Percentiles rank a stretch among this genome's conserved stretches.
phyloP scores from a whole-genome alignment of 305 asterid genomes.

The Rubia balearica region DNA sequence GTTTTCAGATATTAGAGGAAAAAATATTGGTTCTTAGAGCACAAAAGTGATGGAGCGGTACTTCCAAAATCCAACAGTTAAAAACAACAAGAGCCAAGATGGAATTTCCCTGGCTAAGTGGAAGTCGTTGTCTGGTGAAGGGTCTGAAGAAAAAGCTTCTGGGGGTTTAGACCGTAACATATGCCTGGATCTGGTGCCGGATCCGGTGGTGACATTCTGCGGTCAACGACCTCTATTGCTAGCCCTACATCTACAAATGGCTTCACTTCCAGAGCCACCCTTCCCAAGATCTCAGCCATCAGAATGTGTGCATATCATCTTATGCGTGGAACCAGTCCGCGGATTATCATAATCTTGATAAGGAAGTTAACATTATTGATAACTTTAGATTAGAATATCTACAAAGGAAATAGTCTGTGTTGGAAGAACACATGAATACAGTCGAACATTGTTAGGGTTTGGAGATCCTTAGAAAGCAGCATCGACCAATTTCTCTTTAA shows the following conservation, averaged over 20 bases:
- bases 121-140: slow-evolving; percentile 12
- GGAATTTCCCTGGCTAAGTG: slow-evolving; percentile 16
- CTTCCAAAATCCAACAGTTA: slow-evolving; percentile 21
- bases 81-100: slow-evolving; percentile 12
- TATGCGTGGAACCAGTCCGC: too few relatives aligned
- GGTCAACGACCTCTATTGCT: slow-evolving; percentile 90
- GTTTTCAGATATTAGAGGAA: slow-evolving; percentile 5
- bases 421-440: slow-evolving; percentile 57
- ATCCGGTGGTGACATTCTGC: neutral
- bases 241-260: slow-evolving; percentile 91
- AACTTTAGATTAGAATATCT: slow-evolving; percentile 45
- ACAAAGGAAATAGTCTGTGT: slow-evolving; percentile 53
- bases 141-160: slow-evolving; percentile 27
- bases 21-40: neutral
- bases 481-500: slow-evolving; percentile 50
- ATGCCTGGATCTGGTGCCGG: slow-evolving; percentile 36
- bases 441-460: slow-evolving; percentile 55
- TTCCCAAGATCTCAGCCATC: too few relatives aligned
- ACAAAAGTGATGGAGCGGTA: slow-evolving; percentile 31
- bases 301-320: too few relatives aligned
- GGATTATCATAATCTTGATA: too few relatives aligned
- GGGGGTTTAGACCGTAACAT: slow-evolving; percentile 64
- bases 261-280: slow-evolving; percentile 22
- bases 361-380: too few relatives aligned
- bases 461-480: slow-evolving; percentile 77